These are phyloP conservation scores for Rhodomyrtus tomentosa DNA, from an alignment of 345 rosid species.

Conservation along the genomic window DNA sequence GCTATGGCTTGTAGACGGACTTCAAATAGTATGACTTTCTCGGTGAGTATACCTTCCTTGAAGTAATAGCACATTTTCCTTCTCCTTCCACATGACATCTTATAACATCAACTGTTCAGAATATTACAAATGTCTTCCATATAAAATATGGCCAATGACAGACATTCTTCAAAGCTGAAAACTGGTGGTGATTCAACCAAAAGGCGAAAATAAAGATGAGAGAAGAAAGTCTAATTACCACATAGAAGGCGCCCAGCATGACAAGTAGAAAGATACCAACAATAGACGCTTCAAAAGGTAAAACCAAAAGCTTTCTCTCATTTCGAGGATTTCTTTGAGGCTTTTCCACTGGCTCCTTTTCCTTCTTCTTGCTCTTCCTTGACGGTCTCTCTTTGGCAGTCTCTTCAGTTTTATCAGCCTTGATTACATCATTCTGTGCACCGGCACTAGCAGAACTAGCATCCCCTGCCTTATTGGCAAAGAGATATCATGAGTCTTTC, in stretches of 20 bases:
- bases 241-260: constrained; percentile 90
- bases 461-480: constrained; percentile 57
- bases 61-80: background rate
- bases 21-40: background rate
- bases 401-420: constrained; percentile 7
- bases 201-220: background rate
- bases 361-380: constrained; percentile 22
- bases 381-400: constrained; percentile 5
- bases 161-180: background rate
- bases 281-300: constrained; percentile 75
- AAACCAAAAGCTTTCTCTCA: constrained; percentile 66
- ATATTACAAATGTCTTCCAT: background rate
- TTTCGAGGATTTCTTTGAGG: constrained; percentile 33
- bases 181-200: background rate
- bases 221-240: constrained; percentile 42
- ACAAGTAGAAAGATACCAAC: constrained; percentile 75
- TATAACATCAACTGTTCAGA: background rate
- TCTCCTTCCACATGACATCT: background rate
- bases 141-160: background rate
- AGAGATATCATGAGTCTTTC: constrained; percentile 9
- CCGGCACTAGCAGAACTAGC: constrained; percentile 19
- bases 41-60: background rate
- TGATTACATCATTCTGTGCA: constrained; percentile 6
- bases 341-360: constrained; percentile 29
- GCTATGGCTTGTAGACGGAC: background rate